Evolutionary conservation across 2,329 filamentous ascomycete species (phyloP), one percentile per base, ranked within the genome.

Genomic region (Domatiomyces catenatus): DNA sequence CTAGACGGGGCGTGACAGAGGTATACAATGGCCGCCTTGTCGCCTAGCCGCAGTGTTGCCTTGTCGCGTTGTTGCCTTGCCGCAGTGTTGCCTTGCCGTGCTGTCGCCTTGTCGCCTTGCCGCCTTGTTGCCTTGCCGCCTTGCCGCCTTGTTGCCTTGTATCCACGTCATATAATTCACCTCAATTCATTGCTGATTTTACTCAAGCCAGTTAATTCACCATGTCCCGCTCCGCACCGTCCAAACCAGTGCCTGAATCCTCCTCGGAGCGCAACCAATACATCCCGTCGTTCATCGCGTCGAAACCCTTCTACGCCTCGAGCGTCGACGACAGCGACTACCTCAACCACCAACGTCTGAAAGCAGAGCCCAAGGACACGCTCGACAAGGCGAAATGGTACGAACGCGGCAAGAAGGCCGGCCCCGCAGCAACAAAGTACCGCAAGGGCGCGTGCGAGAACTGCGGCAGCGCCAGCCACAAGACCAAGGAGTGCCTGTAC

Each of bases 381-480:
- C 63, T 71, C 52, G 76, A 78, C 45, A 73, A 83, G 55, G 82
- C 85, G 24, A 83, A 86, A 79, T 94, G 89, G 90, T 94, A 95
- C 69, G 86, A 94, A 54, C 83, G 92, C 44, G 88, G 88, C 48
- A 84, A 84, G 69, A 90, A 86, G 64, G 70, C 78, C 8, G 88
- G 86, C 0, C 86, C 87, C 3, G 88, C 88, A 0, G 88, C 90
- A 48, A 98, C 92, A 58, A 98, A 95, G 64, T 98, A 86, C 66
- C 86, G 93, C 58, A 98, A 96, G 71, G 92, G 93, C 63, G 90
- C 92, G 49, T 98, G 92, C 70, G 90, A 96, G 69, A 98, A 98
- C 69, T 98, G 92, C 71, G 92, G 92, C 61, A 83, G 88, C 52
- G 93, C 96, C 85, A 88, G 86, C 57, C 92, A 98, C 70, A 94